Evolutionary conservation across 176 grass and related monocot genomes (phyloP), one percentile per base, ranked within the genome.

Genomic region (Paspalum notatum): DNA sequence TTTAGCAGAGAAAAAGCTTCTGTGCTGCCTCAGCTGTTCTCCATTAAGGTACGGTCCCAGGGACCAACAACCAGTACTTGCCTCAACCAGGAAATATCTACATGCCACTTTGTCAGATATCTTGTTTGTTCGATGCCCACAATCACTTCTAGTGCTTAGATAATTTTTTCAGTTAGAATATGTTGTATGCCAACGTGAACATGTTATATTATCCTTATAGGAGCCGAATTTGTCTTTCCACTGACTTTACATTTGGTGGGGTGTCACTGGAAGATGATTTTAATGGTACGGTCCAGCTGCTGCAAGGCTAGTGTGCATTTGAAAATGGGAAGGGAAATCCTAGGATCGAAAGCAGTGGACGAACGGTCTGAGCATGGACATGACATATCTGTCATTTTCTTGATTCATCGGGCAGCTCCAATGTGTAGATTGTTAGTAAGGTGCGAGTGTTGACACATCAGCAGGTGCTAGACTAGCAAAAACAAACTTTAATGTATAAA

Each of bases 11-110:
- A 47, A 63, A 67, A 63, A 58, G 72, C 18, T 4, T 78, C 2
- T 60, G 56, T 75, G 27, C 44, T 75, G 43, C 27, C 78, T 66
- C 48, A 56, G 47, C 39, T 77, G 18, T 77, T 82, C 46, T 55
- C 73, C 66, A 56, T 64, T 46, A 40, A 81, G 39, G 39, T 25
- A 71, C 53, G 64, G 72, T 71, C 79, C 64, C 72, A 71, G 47
- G 14, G 54, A 71, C 76, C 55, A 58, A 72, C 49, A 24, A 10
- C 21, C 18, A 22, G 51, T 43, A 26, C 40, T 85, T 72, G 10
- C 20, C 66, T 32, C 60, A 74, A 15, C 65, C 6, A 70, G 24
- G 38, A 70, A 60, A 55, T 12, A 21, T 39, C 21, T 75, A 38
- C 46, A 55, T 82, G 21, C 17, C 55, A 76, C 16, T 61, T 25